These are phyloP conservation scores for Arabidopsis lyrata DNA, from an alignment of 441 rosid genomes.

Conservation along the genomic window DNA sequence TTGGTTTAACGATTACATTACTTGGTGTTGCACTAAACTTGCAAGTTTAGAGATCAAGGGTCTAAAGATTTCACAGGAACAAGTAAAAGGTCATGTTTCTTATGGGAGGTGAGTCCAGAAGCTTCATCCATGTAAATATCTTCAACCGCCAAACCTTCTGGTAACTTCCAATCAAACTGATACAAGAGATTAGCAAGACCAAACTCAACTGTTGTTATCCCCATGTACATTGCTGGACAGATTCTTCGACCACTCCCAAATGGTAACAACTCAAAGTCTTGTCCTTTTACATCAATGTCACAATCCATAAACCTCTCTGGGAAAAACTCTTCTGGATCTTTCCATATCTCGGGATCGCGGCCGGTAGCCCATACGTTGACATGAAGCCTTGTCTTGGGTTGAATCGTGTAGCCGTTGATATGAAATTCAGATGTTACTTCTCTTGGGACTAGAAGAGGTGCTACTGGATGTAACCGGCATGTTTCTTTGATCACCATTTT, in stretches of 20 bases:
- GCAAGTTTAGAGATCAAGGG: background rate
- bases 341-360: constrained; percentile 55
- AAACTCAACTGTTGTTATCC: constrained; percentile 33
- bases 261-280: constrained; percentile 39
- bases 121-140: constrained; percentile 32
- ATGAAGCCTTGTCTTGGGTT: constrained; percentile 50
- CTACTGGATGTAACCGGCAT: constrained; percentile 57
- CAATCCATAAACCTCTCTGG: constrained; percentile 59
- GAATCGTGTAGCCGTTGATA: constrained; percentile 49
- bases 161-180: constrained; percentile 35
- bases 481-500: constrained; percentile 63
- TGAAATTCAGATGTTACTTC: constrained; percentile 42
- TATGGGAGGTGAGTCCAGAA: constrained; percentile 25
- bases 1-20: background rate
- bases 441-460: constrained; percentile 55
- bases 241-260: constrained; percentile 40
- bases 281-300: constrained; percentile 39
- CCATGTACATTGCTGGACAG: constrained; percentile 38
- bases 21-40: too few relatives aligned
- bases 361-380: constrained; percentile 64
- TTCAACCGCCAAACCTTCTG: constrained; percentile 16
- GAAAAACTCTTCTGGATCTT: constrained; percentile 54
- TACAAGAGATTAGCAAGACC: constrained; percentile 36
- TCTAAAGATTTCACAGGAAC: constrained; percentile 20
- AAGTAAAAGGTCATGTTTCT: constrained; percentile 30